Evolutionary conservation across 2,329 filamentous ascomycete genomes (phyloP), one percentile per base, ranked within the genome.

Genomic region (Fusarium humuli): DNA sequence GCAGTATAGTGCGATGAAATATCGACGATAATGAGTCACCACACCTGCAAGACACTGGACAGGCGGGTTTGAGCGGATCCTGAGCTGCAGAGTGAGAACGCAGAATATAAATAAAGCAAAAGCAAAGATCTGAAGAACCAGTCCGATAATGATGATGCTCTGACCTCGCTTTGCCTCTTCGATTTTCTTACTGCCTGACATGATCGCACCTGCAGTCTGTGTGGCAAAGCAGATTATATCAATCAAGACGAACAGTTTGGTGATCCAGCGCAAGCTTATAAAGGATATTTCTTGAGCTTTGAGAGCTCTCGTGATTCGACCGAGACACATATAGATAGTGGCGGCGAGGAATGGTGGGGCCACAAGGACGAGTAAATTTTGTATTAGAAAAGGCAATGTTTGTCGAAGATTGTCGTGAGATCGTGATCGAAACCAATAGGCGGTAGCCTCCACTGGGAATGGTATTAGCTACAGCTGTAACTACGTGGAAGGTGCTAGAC

Each of bases 41-140:
- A 37, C 34, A n/a, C 34, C 34, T 37, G 34, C 34, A n/a, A 37
- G 34, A 37, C 34, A 37, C 34, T 37, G 5, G 18, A 37, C 18
- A 37, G 34, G 34, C 10, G 34, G 34, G 18, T 11, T 37, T 4
- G 34, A 37, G 9, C 18, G 34, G 18, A 37, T 12, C 6, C 34
- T 37, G 34, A 37, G 34, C 34, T 37, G 34, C 6, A 37, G 9
- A 37, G 34, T n/a, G 18, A 37, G 18, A 11, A 37, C 34, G 18
- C 34, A 37, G 34, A 37, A 11, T n/a, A 37, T 37, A 18, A 37
- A 37, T 4, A 37, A n/a, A 0, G 34, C 34, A 37, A 75, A 80
- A 5, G 45, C 45, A 20, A 27, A 0, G 7, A 47, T 30, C 29
- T 47, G 45, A 18, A 27, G 14, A 20, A 30, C 29, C 4, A 47